Base-by-base conservation (phyloP, 1,139 yeast genomes). In the Pichia sp. region DNA sequence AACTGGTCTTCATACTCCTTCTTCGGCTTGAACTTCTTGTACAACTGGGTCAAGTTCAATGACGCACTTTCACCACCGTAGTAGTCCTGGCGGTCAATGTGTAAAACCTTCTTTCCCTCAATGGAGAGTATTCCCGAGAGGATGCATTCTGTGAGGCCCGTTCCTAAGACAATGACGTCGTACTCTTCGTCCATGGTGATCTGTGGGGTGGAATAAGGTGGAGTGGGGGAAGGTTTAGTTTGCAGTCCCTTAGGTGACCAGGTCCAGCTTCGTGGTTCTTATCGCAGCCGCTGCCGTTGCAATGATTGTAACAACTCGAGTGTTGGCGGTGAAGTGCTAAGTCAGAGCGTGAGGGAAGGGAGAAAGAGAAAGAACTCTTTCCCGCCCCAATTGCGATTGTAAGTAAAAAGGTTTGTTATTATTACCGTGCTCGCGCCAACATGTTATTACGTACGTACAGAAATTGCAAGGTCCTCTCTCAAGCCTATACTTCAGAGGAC, bases 71-170 rank as follows among this genome's bases (percentile, higher is more conserved):
- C 82, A 47, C 81, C 99, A 46, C 99, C 99, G 64, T 93, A 93
- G 68, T 91, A 95, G 69, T 89, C 96, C 70, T 93, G 97, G 62
- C 93, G 86, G 69, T 93, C 99, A 61, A 93, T 90, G 71, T 93
- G 99, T 55, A 93, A 78, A 12, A 93, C 99, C 68, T 93, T 93
- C 75, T 93, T 93, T 62, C 98, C 96, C 66, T 93, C 99, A 13
- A 91, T 96, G 12, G 98, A 90, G 54, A 93, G 77, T 53, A 93
- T 74, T 12, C 99, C 99, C 1, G 97, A 89, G 50, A 93, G 80
- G 57, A 95, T 85, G 74, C 99, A 93, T 70, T 93, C 99, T 54
- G 98, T 93, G 60, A 95, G 79, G 18, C 99, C 99, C 43, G 93
- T 82, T 49, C 89, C 91, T 47, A 85, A 71, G 41, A 88, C 95